Base-by-base conservation (phyloP, 2,329 filamentous ascomycete genomes). In the Rachicladosporium sp. region DNA sequence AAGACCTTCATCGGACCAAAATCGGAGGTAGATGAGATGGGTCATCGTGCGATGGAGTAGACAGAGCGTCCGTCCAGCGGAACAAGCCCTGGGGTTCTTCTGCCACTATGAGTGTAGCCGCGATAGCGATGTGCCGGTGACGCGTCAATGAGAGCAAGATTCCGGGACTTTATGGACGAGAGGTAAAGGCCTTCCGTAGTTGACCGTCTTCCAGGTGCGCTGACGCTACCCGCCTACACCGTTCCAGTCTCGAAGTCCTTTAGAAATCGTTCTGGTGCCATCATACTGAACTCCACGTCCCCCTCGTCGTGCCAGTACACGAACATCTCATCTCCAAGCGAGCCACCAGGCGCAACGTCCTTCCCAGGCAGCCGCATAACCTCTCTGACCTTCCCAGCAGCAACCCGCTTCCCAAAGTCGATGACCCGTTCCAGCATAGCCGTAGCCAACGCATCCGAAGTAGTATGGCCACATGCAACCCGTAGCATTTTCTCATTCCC, bases 271-370 rank as follows among this genome's bases (percentile, higher is more conserved):
- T 29, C 31, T 9, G 31, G 37, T 15, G 37, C 37, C 10, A 38
- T 23, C 31, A 33, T 13, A 19, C 31, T 33, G 13, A 34, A 33
- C 3, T 38, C 37, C 21, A 12, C 11, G 2, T 31, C 6, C 15
- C 11, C 31, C 1, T 29, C 21, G 8, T 12, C 15, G 4, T n/a
- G 10, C 37, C 37, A 38, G 11, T 12, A 13, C 7, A 12, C 11
- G 11, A 38, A 38, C 19, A 27, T 33, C 6, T 15, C 37, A 27
- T 38, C 30, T 10, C 31, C 37, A 29, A 38, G 37, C 21, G 31
- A 23, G 10, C 37, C 37, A 29, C 37, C 37, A 4, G 37, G 37
- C 10, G 21, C 8, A 3, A 29, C 21, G 8, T 15, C 7, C 10
- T 34, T 27, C 5, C 37, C 37, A 10, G 31, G 21, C 10, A 38